Evolutionary conservation across 345 rosid species (phyloP).

Genomic region (Stellera chamaejasme): DNA sequence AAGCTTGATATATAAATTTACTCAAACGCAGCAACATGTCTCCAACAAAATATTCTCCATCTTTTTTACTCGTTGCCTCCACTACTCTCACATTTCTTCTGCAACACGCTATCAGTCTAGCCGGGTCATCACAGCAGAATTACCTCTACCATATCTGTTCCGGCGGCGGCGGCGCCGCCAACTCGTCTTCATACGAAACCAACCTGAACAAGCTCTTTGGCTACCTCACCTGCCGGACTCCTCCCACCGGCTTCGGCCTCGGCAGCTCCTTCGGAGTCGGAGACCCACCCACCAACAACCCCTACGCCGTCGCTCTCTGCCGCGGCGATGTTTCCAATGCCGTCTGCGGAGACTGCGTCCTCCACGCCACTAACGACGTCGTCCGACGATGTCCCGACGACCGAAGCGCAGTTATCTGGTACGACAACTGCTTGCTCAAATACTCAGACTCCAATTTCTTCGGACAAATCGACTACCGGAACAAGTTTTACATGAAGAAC

Average conservation of each 20-base stretch:
- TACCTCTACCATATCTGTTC: conserved; percentile 32
- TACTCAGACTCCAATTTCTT: conserved; percentile 37
- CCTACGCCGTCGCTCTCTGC: conserved; percentile 41
- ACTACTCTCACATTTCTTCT: no score
- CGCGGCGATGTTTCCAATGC: conserved; percentile 36
- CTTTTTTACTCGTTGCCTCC: no score
- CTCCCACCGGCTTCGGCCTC: conserved; percentile 33
- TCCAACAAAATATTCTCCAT: no score
- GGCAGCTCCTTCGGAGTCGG: conserved; percentile 27
- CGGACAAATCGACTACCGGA: conserved; percentile 29
- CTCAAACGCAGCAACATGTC: no score
- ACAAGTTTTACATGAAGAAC: conserved; percentile 26
- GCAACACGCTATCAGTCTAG: no score
- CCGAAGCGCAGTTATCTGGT: conserved; percentile 37
- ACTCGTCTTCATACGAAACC: conserved; percentile 19
- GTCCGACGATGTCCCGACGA: conserved; percentile 28
- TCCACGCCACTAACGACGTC: conserved; percentile 29
- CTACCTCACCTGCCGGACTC: conserved; percentile 23
- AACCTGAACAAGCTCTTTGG: conserved; percentile 28
- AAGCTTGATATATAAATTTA: no score
- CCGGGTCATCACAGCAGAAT: no score
- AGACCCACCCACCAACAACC: conserved; percentile 17
- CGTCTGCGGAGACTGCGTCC: conserved; percentile 36
- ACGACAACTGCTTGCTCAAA: conserved; percentile 49
- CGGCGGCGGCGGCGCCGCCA: conserved; percentile 27